Base-by-base conservation (phyloP, 345 rosid species). In the Stellera chamaejasme region DNA sequence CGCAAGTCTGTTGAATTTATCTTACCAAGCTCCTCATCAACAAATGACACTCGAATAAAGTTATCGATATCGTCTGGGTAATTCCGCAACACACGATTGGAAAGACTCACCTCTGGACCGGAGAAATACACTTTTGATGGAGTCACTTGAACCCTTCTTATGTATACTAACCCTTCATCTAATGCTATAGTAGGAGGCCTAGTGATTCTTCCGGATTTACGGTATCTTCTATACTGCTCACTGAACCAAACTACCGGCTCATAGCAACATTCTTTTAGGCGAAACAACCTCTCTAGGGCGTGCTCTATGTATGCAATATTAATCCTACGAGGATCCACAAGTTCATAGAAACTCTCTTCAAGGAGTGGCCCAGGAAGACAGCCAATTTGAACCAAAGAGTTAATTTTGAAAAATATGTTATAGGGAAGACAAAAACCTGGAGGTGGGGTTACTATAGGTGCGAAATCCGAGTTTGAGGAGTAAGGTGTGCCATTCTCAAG, bases 21-120 rank as follows among this genome's bases (percentile, higher is more conserved):
- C 69, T 48, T 72, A 52, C 73, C 81, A 50, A 75, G 60, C 53
- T 71, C 81, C 77, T 78, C 81, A 10, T 69, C 81, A 2, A 76
- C 74, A 54, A 81, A 81, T 2, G 87, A 71, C 11, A 81, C 62
- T 10, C 79, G 52, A 45, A 81, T 64, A 62, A 81, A 81, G 28
- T 74, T 75, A 50, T 73, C 69, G 19, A 63, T 65, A 16, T 76
- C 79, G 10, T 51, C 23, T 0, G 62, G 62, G 72, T 55, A 81
- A 6, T 69, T 52, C 27, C 83, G 71, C 27, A 81, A 60, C 23
- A 81, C 83, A 19, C 79, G 74, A 27, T 78, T 81, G 5, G 81
- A 81, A 58, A 81, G 56, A 39, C 69, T 75, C 42, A 78, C 72
- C 56, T 81, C 87, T 13, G 87, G 87, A 25, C 81, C 83, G 45